Conservation (phyloP, 805 yeast genomes). For the Tetrapisispora fleetii region DNA sequence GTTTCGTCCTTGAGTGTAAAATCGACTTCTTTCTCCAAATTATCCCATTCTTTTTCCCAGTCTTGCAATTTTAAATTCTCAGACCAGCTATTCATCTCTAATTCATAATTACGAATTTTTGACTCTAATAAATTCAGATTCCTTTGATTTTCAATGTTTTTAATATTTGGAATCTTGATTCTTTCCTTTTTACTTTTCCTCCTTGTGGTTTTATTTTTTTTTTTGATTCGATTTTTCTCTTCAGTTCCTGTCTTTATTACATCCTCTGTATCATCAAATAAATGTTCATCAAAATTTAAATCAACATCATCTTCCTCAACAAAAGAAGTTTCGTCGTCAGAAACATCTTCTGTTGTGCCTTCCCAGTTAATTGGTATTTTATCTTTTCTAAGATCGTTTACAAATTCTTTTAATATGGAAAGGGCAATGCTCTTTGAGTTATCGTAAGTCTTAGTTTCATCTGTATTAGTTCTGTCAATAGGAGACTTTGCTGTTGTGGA, state of each 20-base stretch:
- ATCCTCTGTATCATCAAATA: constrained; percentile 14
- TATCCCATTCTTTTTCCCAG: constrained; percentile 14
- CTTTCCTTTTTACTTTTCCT: constrained; percentile 1
- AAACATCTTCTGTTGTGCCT: constrained; percentile 8
- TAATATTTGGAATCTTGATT: constrained; percentile 21
- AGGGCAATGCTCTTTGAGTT: constrained; percentile 16
- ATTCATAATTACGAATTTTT: constrained; percentile 17
- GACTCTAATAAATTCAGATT: constrained; percentile 15
- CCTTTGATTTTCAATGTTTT: constrained; percentile 23
- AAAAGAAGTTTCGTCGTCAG: neutral
- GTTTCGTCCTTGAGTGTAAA: neutral
- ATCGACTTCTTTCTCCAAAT: neutral
- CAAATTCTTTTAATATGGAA: constrained; percentile 24
- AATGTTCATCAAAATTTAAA: constrained; percentile 8
- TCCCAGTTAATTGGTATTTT: constrained; percentile 23
- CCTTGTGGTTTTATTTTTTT: constrained; percentile 1
- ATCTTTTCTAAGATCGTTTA: constrained; percentile 23
- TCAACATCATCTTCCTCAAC: constrained; percentile 7
- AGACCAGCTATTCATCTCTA: constrained; percentile 24
- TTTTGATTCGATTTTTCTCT: neutral
- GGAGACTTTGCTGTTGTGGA: neutral
- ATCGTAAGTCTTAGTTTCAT: constrained; percentile 1
- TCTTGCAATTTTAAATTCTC: constrained; percentile 11
- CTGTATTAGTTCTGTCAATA: neutral
- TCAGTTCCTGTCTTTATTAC: constrained; percentile 3